phyloP scores from a whole-genome alignment of 1,284 basidiomycete genomes.

The Thecaphora thlaspeos region DNA sequence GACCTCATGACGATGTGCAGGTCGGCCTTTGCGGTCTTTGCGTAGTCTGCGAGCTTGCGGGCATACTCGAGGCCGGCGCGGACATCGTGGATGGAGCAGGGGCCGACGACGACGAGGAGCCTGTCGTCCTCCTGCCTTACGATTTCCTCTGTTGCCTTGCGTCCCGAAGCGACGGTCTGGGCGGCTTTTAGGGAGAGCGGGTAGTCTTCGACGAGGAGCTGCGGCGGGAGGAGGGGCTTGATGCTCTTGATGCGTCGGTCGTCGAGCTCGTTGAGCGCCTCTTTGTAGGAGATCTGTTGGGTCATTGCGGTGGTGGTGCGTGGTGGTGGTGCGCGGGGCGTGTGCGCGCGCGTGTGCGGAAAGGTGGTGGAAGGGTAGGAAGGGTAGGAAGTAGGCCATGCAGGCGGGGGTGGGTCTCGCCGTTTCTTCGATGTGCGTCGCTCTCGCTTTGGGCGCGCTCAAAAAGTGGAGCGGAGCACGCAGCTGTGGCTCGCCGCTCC shows the following conservation, averaged over 20 bases:
- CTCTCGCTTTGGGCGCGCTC: too few relatives aligned
- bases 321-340: too few relatives aligned
- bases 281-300: constrained; percentile 24
- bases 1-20: constrained; percentile 92
- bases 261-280: constrained; percentile 53
- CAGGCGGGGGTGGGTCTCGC: too few relatives aligned
- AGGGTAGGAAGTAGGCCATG: too few relatives aligned
- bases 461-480: too few relatives aligned
- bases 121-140: constrained; percentile 50
- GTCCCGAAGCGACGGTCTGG: constrained; percentile 40
- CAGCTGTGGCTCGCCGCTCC: too few relatives aligned
- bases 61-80: constrained; percentile 53
- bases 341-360: too few relatives aligned
- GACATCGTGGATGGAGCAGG: constrained; percentile 57
- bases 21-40: constrained; percentile 76
- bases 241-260: constrained; percentile 53
- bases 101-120: constrained; percentile 54
- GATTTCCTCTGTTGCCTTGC: constrained; percentile 47
- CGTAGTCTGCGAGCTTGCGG: constrained; percentile 72
- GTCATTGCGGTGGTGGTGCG: constrained; percentile 6
- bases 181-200: constrained; percentile 46
- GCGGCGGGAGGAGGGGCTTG: constrained; percentile 53
- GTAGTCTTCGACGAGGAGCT: constrained; percentile 55
- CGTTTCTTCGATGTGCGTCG: too few relatives aligned
- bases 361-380: too few relatives aligned